Evolutionary conservation across 768 basidiomycete genomes (phyloP), one percentile per base, ranked within the genome.

Genomic region (Suillus subalutaceus): DNA sequence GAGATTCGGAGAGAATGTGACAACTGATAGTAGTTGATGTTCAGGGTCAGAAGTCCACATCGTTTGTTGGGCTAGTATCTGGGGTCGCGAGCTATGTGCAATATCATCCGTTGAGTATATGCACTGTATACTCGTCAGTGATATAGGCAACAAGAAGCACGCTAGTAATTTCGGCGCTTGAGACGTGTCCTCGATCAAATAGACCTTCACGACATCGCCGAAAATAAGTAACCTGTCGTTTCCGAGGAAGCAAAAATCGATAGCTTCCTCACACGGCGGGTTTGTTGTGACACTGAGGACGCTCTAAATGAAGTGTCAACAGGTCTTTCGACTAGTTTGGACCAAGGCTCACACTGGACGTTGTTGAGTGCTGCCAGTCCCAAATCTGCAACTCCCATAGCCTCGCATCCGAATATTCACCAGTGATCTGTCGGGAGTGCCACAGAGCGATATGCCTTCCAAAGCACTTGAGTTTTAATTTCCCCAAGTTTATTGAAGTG

Each of bases 371-470:
- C 20, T 56, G 53, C 53, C 53, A 56, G 18, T 56, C 53, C 53
- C 53, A 56, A 35, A 56, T 56, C 53, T 56, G 53, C 32, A 56
- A 56, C 20, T 7, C 32, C 53, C 53, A 56, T 20, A 56, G 5
- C 18, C 32, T 35, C 53, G 20, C 9, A 18, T 32, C 9, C 20
- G 20, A 13, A 35, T 12, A 30, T 18, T 53, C 30, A 53, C 1
- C 1, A 32, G 30, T 35, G 32, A 56, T 35, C 32, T 16, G 32
- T 20, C 35, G 18, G 32, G 53, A 35, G 18, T 6, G 32, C 30
- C 53, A 56, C 53, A 56, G 32, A 32, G 53, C 53, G 53, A 56
- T 56, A 35, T 35, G 53, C 18, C 53, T 56, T 56, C 53, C 53
- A 32, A 56, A 56, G 6, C 32, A 32, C 53, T 56, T 56, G 53